phyloP scores from a whole-genome alignment of 2,329 filamentous ascomycete species.

The Calonectria naviculata region DNA sequence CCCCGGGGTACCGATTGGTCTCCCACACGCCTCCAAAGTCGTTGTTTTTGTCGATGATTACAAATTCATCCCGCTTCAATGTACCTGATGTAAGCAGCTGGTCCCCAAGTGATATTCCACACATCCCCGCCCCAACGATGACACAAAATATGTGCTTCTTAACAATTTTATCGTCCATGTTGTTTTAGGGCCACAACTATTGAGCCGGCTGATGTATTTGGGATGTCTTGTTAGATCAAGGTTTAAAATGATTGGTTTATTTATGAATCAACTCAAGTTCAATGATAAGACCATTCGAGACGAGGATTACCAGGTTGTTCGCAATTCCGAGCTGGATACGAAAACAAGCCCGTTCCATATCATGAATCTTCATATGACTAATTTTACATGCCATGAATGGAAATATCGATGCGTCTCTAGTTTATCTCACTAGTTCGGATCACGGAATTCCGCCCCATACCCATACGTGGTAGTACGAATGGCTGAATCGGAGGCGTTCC shows the following conservation, averaged over 20 bases:
- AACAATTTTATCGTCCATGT: not conserved
- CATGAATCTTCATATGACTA: not conserved
- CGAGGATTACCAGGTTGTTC: too few relatives aligned
- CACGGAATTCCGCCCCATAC: not conserved
- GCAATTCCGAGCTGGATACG: not conserved
- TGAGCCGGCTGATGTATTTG: too few relatives aligned
- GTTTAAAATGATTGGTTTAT: too few relatives aligned
- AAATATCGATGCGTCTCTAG: not conserved
- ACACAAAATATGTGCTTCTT: not conserved
- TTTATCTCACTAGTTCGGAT: not conserved
- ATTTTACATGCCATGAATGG: not conserved
- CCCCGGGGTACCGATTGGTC: constrained; percentile 2
- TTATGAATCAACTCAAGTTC: too few relatives aligned
- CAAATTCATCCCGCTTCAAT: constrained; percentile 3
- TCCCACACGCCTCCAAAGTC: constrained; percentile 13
- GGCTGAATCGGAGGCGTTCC: too few relatives aligned
- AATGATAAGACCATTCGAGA: too few relatives aligned
- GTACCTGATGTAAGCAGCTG: not conserved
- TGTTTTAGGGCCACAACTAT: not conserved
- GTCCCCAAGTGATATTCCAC: not conserved
- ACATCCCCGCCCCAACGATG: constrained; percentile 6
- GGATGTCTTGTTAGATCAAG: too few relatives aligned
- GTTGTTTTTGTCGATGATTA: constrained; percentile 4
- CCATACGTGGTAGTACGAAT: not conserved
- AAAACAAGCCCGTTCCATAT: not conserved